Evolutionary conservation across 176 grass and related monocot genomes (phyloP).

Genomic region (Oryza longistaminata): DNA sequence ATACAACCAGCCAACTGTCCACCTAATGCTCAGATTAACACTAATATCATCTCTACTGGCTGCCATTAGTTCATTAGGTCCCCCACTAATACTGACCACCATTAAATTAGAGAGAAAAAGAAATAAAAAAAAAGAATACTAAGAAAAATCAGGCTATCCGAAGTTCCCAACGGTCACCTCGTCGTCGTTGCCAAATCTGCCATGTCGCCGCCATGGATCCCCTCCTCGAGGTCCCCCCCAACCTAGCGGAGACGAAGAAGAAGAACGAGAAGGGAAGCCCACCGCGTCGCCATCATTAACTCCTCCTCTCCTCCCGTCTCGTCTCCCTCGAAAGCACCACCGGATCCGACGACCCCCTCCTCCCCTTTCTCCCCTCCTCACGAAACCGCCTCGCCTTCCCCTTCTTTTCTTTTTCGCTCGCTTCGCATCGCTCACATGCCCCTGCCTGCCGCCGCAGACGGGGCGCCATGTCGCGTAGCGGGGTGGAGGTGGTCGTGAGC

Average conservation of each 20-base stretch:
- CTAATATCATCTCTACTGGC: background rate
- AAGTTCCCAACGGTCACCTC: constrained; percentile 35
- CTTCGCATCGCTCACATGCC: constrained; percentile 31
- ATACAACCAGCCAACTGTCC: background rate
- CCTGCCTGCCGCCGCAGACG: background rate
- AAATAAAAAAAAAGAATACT: background rate
- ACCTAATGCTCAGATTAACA: constrained; percentile 11
- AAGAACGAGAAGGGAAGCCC: background rate
- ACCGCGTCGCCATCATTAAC: constrained; percentile 47
- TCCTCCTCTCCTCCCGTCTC: background rate
- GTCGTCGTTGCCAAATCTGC: constrained; percentile 1
- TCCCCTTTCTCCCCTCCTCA: background rate
- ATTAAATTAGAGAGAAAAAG: background rate
- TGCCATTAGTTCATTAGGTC: too few relatives aligned
- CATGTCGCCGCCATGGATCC: background rate
- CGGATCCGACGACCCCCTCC: constrained; percentile 25
- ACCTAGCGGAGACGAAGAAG: background rate
- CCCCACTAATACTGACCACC: too few relatives aligned
- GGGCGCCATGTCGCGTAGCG: constrained; percentile 56
- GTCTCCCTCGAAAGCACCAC: constrained; percentile 41
- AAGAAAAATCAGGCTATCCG: background rate
- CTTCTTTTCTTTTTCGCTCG: background rate
- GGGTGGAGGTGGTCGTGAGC: constrained; percentile 72
- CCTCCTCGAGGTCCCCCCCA: constrained; percentile 16
- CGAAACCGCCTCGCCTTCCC: background rate